Percentiles rank a stretch among this genome's conserved stretches.
Conservation (phyloP, 257 asterid species). For the Buddleja alternifolia region DNA sequence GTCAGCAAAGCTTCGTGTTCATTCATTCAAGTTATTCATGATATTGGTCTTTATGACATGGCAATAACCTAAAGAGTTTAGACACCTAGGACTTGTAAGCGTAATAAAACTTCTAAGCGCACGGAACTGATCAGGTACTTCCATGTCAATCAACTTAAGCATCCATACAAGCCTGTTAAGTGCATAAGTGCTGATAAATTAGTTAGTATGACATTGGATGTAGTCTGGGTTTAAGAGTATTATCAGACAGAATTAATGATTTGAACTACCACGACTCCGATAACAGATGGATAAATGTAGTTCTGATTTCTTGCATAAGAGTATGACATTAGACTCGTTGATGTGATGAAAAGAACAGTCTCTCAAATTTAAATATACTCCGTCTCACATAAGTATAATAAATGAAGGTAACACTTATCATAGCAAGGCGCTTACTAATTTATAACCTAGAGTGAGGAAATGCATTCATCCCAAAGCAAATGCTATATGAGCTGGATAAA, state of each 20-base stretch:
- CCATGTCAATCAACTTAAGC: slow-evolving; percentile 3
- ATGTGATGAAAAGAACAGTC: not conserved
- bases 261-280: too few species aligned
- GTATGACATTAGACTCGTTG: not conserved
- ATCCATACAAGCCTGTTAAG: slow-evolving; percentile 17
- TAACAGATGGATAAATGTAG: too few species aligned
- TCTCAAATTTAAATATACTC: not conserved
- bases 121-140: not conserved
- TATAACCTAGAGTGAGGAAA: too few species aligned
- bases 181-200: not conserved
- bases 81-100: not conserved
- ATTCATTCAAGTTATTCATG: not conserved
- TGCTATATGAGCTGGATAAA: not conserved
- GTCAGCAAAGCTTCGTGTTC: not conserved
- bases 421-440: too few species aligned
- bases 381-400: not conserved
- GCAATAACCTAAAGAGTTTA: not conserved
- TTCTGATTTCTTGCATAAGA: too few species aligned
- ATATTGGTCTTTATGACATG: not conserved
- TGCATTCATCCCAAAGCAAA: not conserved
- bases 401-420: too few species aligned
- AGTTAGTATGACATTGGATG: not conserved
- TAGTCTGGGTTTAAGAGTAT: not conserved
- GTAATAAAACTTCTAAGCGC: not conserved
- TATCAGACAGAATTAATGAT: not conserved